Conservation (phyloP, 495 filamentous ascomycete genomes). For the Penicillium maclennaniae region DNA sequence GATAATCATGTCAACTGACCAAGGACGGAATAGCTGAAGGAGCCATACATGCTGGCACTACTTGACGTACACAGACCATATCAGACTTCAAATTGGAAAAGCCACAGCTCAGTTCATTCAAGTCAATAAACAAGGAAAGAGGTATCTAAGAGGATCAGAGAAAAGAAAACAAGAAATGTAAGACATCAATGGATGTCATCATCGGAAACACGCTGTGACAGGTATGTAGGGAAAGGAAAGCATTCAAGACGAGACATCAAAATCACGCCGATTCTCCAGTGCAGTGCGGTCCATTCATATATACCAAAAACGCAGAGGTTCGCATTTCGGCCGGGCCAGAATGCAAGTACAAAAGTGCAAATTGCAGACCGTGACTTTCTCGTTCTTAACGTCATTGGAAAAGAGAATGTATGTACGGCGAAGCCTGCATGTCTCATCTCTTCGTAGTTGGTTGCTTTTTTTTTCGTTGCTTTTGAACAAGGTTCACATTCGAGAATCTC, state of each 20-base stretch:
- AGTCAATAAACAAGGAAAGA: constrained; percentile 16
- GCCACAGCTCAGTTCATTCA: constrained; percentile 26
- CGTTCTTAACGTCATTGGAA: neutral
- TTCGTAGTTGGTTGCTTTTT: neutral
- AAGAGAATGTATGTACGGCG: neutral
- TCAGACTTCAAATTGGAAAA: neutral
- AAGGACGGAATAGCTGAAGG: too few species aligned
- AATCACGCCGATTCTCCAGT: constrained; percentile 26
- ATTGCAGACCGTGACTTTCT: neutral
- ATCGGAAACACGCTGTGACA: constrained; percentile 11
- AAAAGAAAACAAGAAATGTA: constrained; percentile 8
- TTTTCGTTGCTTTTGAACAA: neutral
- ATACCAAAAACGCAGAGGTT: neutral
- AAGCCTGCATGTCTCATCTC: neutral
- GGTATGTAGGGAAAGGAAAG: constrained; percentile 10
- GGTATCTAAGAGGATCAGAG: constrained; percentile 27
- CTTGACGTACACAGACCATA: neutral
- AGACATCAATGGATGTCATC: constrained; percentile 13
- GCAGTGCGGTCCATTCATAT: constrained; percentile 12
- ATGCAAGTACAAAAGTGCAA: neutral
- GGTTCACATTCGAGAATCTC: neutral
- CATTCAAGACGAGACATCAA: constrained; percentile 11
- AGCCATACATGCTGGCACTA: neutral
- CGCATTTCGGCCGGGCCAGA: neutral
- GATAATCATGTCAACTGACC: too few species aligned